A percentile compares a stretch with the other conserved stretches of the same genome.
Conservation (phyloP, 179 eudicot species). For the Gypsophila paniculata region DNA sequence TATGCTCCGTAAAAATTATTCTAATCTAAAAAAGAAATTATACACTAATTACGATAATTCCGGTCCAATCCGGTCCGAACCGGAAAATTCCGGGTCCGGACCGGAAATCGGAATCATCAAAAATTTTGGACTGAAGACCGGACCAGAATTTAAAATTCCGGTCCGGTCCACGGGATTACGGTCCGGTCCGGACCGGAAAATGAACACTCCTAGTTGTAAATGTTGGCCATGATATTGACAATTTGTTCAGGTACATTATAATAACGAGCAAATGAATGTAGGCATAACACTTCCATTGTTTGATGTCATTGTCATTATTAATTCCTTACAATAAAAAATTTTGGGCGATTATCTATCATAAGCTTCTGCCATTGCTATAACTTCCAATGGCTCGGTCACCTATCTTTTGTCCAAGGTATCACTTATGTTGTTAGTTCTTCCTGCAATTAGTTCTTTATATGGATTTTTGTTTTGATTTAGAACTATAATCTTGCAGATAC, state of each 20-base stretch:
- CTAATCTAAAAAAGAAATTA: no score
- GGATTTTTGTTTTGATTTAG: background rate
- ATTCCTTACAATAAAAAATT: background rate
- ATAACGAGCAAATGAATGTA: background rate
- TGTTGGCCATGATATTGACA: background rate
- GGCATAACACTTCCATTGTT: background rate
- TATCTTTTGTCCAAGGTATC: background rate
- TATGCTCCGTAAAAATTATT: no score
- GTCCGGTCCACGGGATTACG: no score
- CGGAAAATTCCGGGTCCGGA: no score
- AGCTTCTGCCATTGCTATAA: background rate
- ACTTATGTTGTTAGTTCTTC: background rate
- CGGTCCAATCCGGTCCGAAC: no score
- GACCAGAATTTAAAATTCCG: no score
- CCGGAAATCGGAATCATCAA: no score
- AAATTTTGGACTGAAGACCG: no score
- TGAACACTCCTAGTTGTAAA: no score
- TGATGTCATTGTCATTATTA: background rate
- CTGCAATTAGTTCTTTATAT: background rate
- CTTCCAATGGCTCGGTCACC: background rate
- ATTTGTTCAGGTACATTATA: background rate
- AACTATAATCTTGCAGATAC: slow-evolving; percentile 55
- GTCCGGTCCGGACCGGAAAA: no score
- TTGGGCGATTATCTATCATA: background rate
- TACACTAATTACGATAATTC: no score